Base-by-base conservation (phyloP, 371 early-diverging fungal genomes). In the Nosema bombycis region DNA sequence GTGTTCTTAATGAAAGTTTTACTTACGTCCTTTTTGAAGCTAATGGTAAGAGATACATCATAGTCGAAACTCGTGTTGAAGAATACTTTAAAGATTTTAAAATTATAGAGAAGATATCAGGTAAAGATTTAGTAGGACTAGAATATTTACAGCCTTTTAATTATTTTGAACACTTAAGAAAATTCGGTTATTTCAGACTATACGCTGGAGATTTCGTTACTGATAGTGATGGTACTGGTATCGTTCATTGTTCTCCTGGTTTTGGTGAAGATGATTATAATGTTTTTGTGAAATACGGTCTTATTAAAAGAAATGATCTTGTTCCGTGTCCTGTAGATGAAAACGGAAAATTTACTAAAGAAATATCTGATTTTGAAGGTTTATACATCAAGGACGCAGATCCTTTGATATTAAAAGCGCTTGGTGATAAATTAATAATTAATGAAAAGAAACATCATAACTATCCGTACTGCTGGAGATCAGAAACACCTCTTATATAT, bases 231-330 rank as follows among this genome's bases (percentile, higher is more conserved):
- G 99, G 99, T 89, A 98, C 99, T 23, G 99, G 99, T 82, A 91
- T 99, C 85, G 99, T 99, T 23, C 99, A 98, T 87, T 91, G 92
- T 81, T 94, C 99, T 21, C 99, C 99, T 37, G 98, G 92, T 23
- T 99, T 96, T 89, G 99, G 99, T 88, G 99, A 97, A 86, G 98
- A 98, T 89, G 99, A 99, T 91, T 93, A 93, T 89, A 92, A 96
- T 73, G 92, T 94, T 30, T 96, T 94, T 88, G 78, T 93, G 26
- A 89, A 83, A 30, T 82, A 94, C 81, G 90, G 90, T 26, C 89
- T 96, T 66, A 90, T 97, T 67, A 86, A 88, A 30, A 95, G 94
- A 84, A 92, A 92, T 72, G 90, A 89, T 65, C 85, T 92, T 33
- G 83, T 87, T 34, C 95, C 96, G 23, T 94, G 92, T 87, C 98